Base-by-base conservation (phyloP, 371 early-diverging fungal genomes). In the Apophysomyces sp. region DNA sequence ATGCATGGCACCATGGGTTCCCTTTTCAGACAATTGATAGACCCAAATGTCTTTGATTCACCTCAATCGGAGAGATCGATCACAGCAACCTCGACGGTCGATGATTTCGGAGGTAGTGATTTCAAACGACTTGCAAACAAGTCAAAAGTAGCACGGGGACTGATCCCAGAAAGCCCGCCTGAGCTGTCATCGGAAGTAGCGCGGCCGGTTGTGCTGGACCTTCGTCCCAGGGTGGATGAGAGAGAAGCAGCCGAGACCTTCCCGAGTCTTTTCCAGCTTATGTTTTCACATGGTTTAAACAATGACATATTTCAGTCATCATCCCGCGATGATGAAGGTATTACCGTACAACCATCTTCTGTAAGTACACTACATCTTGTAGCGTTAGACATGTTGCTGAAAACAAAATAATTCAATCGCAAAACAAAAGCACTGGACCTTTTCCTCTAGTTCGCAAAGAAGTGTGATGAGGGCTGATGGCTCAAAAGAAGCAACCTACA, bases 41-140 rank as follows among this genome's bases (percentile, higher is more conserved):
- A 62, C 9, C 63, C 76, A 0, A 54, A 32, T n/a, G 51, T 63
- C 3, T 61, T 65, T 31, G 69, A 65, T 11, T 32, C 49, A 11
- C 30, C 30, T 9, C 26, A 44, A 44, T 16, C 52, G 24, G 53
- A 7, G 11, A 16, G 8, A 44, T 41, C 18, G 16, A 3, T 9
- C 39, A 29, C 63, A 26, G 44, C 24, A n/a, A 28, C 54, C n/a
- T 18, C 16, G 4, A 16, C 16, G n/a, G 52, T 40, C 24, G 71
- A 67, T 51, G 66, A 63, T 7, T 69, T 63, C 39, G 74, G 64
- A 11, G 78, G 78, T 13, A 75, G 57, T 31, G 78, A 78, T 58
- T 78, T 78, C 55, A 66, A 65, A 65, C 57, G 66, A 7, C 41
- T 78, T 27, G 65, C 71, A 4, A 65, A 64, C 7, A 74, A 75